A percentile compares a stretch with the other conserved stretches of the same genome.
Evolutionary conservation across 768 basidiomycete genomes (phyloP).

Genomic region (Sporobolomyces pararoseus): DNA sequence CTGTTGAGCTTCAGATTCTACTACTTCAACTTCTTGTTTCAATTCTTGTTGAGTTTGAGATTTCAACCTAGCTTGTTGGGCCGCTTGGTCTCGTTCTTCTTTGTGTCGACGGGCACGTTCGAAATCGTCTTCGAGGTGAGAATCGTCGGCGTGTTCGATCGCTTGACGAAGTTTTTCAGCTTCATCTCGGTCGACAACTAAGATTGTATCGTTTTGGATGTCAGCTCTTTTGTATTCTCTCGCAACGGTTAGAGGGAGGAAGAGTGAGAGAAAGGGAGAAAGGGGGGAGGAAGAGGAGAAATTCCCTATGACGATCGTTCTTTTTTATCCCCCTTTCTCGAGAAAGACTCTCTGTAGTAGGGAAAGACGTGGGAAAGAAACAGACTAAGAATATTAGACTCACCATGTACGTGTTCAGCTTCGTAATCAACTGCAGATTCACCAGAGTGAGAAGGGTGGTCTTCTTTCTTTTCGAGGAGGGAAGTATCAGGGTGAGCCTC

Average conservation of each 20-base stretch:
- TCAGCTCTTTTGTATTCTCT: no score
- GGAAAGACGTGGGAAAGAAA: no score
- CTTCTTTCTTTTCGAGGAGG: constrained; percentile 18
- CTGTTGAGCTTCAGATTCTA: not conserved
- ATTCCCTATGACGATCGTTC: not conserved
- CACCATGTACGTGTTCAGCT: constrained; percentile 23
- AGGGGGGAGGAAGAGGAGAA: not conserved
- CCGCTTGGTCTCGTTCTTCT: constrained; percentile 16
- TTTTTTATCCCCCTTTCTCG: not conserved
- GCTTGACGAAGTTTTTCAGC: constrained; percentile 15
- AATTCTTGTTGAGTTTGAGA: constrained; percentile 15
- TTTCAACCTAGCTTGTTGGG: constrained; percentile 20
- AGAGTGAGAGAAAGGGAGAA: not conserved
- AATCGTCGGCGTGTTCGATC: constrained; percentile 28
- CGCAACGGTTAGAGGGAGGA: no score
- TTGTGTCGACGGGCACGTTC: constrained; percentile 19
- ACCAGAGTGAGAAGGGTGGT: not conserved
- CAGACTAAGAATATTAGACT: not conserved
- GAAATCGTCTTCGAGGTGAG: constrained; percentile 2
- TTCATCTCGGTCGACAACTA: constrained; percentile 32
- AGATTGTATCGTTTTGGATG: no score
- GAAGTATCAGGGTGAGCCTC: constrained; percentile 16
- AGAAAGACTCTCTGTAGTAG: no score
- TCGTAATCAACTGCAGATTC: not conserved
- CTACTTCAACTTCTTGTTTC: constrained; percentile 13